Percentiles rank a stretch among this genome's conserved stretches.
Evolutionary conservation across 306 rosid species (phyloP).

Genomic region (Inga leiocalycina): DNA sequence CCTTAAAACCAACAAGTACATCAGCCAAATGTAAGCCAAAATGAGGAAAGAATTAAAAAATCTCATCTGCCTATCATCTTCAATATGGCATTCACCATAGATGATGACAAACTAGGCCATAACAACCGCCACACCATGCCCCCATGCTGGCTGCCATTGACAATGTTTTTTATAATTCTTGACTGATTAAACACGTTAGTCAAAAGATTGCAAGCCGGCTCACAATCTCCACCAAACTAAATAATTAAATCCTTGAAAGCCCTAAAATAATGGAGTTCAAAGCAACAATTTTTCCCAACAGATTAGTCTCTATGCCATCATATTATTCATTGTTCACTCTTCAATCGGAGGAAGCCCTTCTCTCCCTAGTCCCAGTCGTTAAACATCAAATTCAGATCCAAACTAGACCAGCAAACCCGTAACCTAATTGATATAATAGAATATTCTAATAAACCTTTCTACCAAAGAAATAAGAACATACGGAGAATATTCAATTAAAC

Average conservation of each 20-base stretch:
- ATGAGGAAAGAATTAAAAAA: not conserved
- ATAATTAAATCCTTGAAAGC: not conserved
- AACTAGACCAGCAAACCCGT: slow-evolving; percentile 2
- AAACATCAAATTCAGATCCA: slow-evolving; percentile 4
- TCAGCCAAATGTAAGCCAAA: not conserved
- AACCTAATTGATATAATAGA: slow-evolving; percentile 9
- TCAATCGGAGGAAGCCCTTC: slow-evolving; percentile 13
- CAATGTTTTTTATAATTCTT: not conserved
- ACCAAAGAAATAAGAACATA: not conserved
- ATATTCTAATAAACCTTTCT: not conserved
- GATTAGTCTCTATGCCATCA: not conserved
- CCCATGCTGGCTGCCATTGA: not conserved
- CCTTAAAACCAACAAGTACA: not conserved
- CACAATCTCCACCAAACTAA: slow-evolving; percentile 17
- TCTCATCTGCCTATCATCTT: not conserved
- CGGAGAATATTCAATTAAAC: not conserved
- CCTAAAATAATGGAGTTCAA: slow-evolving; percentile 12
- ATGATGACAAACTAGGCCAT: not conserved
- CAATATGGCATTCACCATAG: not conserved
- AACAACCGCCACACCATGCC: not conserved
- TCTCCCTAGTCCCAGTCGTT: not conserved
- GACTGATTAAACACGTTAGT: not conserved
- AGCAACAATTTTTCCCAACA: slow-evolving; percentile 11
- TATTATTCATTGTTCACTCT: not conserved
- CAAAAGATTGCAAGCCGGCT: not conserved